Evolutionary conservation across 805 yeast genomes (phyloP), one percentile per base, ranked within the genome.

Genomic region (Priceomyces carsonii): DNA sequence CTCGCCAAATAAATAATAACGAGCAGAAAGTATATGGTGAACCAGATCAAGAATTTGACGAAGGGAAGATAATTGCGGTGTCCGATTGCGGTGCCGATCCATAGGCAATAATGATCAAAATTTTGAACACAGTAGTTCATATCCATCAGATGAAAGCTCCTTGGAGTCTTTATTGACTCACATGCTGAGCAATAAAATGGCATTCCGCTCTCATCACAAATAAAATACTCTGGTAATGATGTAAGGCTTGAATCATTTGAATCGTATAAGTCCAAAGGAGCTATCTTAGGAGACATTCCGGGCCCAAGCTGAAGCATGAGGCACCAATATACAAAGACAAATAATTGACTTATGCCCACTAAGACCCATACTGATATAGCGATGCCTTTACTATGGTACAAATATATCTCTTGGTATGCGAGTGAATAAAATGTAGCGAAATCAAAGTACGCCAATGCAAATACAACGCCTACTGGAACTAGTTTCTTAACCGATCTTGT

Each of bases 41-140:
- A 57, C 47, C 66, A 62, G 4, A 66, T 26, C 20, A 73, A 49
- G 47, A 73, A 81, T 42, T 75, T 79, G 3, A 80, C 33, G 48
- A 89, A 89, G 18, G 67, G 59, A 32, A 72, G 53, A 53, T 79
- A 78, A 57, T 91, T 90, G 24, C 63, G 55, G 39, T 75, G 73
- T 0, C 95, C 96, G 28, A 90, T 76, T 4, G 79, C 75, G 0
- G 71, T 55, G 1, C 95, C 95, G 0, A 91, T 58, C 82, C 87
- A 88, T 0, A 78, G 51, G 54, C 98, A 90, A 50, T 71, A 82
- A 55, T 90, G 98, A 58, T 90, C 98, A 68, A 85, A 83, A 38
- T 73, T 69, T 0, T 85, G 79, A 0, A 89, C 78, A 51, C 95
- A 87, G 16, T 58, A 51, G 2, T 69, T 71, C 34, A 62, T 33